Percentiles rank a stretch among this genome's conserved stretches.
Conservation (phyloP, 2,329 filamentous ascomycete genomes). For the Aspergillus eucalypticola region DNA sequence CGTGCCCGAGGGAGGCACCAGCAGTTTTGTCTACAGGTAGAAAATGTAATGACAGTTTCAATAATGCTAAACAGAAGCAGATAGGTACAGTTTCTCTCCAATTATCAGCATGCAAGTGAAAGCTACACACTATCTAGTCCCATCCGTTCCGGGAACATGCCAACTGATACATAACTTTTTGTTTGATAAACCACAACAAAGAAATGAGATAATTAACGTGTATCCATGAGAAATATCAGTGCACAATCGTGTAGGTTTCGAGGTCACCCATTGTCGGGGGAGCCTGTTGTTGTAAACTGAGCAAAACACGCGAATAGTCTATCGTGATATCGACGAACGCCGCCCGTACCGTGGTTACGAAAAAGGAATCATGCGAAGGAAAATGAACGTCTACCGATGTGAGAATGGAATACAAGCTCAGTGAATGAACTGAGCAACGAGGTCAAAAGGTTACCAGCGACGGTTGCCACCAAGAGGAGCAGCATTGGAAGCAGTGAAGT, state of each 20-base stretch:
- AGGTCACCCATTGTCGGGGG: conserved; percentile 12
- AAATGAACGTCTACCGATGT: conserved; percentile 32
- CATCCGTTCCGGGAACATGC: conserved; percentile 9
- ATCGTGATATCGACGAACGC: conserved; percentile 41
- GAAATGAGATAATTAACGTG: conserved; percentile 20
- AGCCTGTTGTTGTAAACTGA: conserved; percentile 13
- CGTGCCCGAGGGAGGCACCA: neutral
- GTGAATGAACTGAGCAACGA: conserved; percentile 24
- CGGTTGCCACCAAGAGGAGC: conserved; percentile 58
- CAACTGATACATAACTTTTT: conserved; percentile 20
- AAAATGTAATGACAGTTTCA: neutral
- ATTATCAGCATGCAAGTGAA: conserved; percentile 14
- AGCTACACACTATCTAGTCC: conserved; percentile 20
- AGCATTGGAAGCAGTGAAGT: conserved; percentile 59
- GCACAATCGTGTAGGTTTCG: conserved; percentile 8
- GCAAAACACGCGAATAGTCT: conserved; percentile 34
- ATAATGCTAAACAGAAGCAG: neutral
- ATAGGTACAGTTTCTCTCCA: conserved; percentile 16
- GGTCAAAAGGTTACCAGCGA: conserved; percentile 53
- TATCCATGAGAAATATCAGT: conserved; percentile 13
- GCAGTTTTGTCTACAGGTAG: neutral
- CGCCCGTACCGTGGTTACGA: conserved; percentile 38
- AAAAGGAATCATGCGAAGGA: conserved; percentile 22
- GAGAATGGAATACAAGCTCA: conserved; percentile 30
- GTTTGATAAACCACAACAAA: conserved; percentile 8